Evolutionary conservation across 768 basidiomycete species (phyloP).

Genomic region (Boletus sensibilis): DNA sequence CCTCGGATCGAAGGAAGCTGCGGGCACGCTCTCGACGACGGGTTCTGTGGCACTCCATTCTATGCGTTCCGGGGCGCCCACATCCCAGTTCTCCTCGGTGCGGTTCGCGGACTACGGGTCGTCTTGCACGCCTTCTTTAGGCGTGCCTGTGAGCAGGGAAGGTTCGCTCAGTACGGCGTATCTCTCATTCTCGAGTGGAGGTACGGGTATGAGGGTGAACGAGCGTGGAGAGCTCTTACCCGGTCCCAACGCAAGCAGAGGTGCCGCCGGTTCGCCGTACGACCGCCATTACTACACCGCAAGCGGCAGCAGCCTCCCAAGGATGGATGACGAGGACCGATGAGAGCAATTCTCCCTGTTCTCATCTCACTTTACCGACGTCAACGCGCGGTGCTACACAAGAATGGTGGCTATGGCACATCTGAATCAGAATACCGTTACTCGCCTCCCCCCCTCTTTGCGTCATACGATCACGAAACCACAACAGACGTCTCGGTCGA

Average conservation of each 20-base stretch:
- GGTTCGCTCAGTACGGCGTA: constrained; percentile 26
- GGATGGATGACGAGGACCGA: constrained; percentile 4
- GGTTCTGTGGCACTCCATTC: constrained; percentile 27
- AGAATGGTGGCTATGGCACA: not conserved
- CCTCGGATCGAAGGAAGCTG: constrained; percentile 62
- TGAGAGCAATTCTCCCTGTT: not conserved
- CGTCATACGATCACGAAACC: constrained; percentile 9
- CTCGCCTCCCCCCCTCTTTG: constrained; percentile 1
- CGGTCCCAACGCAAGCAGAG: not conserved
- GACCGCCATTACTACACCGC: constrained; percentile 19
- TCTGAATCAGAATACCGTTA: not conserved
- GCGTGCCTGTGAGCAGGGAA: not conserved
- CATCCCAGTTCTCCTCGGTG: constrained; percentile 28
- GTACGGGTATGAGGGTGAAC: constrained; percentile 20
- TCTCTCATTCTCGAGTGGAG: constrained; percentile 26
- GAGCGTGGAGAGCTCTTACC: constrained; percentile 30
- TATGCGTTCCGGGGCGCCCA: constrained; percentile 26
- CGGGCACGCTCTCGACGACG: constrained; percentile 30
- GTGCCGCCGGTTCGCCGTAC: constrained; percentile 7
- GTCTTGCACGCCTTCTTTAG: not conserved
- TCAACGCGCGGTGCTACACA: not conserved
- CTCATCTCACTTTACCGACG: not conserved
- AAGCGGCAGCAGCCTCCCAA: constrained; percentile 12
- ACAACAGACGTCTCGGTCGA: not conserved
- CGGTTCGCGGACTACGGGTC: constrained; percentile 18